These are phyloP conservation scores for Chloropicon primus DNA, from an alignment of 139 green algal species.

Conservation along the genomic window DNA sequence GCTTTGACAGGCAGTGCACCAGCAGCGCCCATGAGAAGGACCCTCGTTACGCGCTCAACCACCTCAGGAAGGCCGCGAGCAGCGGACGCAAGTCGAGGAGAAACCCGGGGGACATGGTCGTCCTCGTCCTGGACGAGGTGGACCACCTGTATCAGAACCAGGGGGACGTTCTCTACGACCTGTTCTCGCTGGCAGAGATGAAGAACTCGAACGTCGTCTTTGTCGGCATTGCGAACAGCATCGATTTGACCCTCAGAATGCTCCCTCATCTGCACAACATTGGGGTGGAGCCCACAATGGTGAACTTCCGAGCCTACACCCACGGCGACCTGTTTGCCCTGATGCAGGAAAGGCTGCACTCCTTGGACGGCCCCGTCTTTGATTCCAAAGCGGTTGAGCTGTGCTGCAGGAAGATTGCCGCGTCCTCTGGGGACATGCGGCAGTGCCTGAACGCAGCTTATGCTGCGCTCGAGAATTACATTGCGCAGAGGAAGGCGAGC, in stretches of 20 bases:
- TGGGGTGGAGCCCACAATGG: constrained; percentile 12
- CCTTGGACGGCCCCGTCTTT: neutral
- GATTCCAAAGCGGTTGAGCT: constrained; percentile 14
- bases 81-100: neutral
- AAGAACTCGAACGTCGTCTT: constrained; percentile 21
- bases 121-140: constrained; percentile 28
- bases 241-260: constrained; percentile 16
- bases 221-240: constrained; percentile 24
- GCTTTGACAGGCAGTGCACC: neutral
- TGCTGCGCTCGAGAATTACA: neutral
- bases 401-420: constrained; percentile 19
- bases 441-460: constrained; percentile 18
- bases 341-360: constrained; percentile 2
- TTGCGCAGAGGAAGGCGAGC: neutral
- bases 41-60: neutral
- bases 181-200: constrained; percentile 20
- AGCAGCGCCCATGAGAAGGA: neutral
- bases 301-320: constrained; percentile 16
- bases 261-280: constrained; percentile 14
- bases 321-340: constrained; percentile 10
- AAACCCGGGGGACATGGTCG: constrained; percentile 9
- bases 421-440: constrained; percentile 23
- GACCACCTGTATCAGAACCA: constrained; percentile 16
- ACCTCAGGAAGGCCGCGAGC: neutral
- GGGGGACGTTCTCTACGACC: constrained; percentile 17